phyloP scores from a whole-genome alignment of 345 rosid genomes.

The Aquilaria sinensis region DNA sequence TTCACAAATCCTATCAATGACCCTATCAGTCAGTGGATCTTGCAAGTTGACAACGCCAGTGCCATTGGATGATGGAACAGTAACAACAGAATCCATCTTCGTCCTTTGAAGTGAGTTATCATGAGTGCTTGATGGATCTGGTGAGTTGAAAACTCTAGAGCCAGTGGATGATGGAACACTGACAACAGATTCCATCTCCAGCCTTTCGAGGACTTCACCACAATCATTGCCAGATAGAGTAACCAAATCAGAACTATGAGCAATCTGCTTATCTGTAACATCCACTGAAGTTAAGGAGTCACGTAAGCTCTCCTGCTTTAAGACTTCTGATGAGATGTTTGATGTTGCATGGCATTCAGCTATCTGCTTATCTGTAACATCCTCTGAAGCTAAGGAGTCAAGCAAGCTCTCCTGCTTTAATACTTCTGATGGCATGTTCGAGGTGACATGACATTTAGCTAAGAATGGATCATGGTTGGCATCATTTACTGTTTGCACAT shows the following conservation, averaged over 20 bases:
- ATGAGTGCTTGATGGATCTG: conserved; percentile 12
- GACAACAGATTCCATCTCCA: conserved; percentile 18
- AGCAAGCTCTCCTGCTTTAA: conserved; percentile 18
- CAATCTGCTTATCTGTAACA: conserved; percentile 22
- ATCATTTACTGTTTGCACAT: conserved; percentile 8
- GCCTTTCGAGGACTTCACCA: conserved; percentile 17
- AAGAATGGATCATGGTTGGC: conserved; percentile 18
- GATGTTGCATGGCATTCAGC: conserved; percentile 25
- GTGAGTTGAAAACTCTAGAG: conserved; percentile 15
- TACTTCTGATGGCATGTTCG: conserved; percentile 18
- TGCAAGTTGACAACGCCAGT: conserved; percentile 14
- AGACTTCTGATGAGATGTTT: conserved; percentile 19
- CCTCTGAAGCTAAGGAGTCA: conserved; percentile 23
- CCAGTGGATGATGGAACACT: conserved; percentile 22
- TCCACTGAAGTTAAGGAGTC: conserved; percentile 24
- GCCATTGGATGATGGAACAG: conserved; percentile 22
- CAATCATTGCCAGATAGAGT: conserved; percentile 14
- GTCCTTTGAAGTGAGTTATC: too few species aligned
- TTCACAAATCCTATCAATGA: conserved; percentile 14
- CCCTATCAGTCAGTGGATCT: conserved; percentile 16
- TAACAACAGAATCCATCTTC: conserved; percentile 9
- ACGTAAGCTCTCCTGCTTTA: conserved; percentile 14
- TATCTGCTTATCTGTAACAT: conserved; percentile 22
- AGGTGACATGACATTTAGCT: conserved; percentile 22
- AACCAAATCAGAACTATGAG: conserved; percentile 34